These are phyloP conservation scores for Alliaria petiolata DNA, from an alignment of 345 rosid genomes.

Conservation along the genomic window DNA sequence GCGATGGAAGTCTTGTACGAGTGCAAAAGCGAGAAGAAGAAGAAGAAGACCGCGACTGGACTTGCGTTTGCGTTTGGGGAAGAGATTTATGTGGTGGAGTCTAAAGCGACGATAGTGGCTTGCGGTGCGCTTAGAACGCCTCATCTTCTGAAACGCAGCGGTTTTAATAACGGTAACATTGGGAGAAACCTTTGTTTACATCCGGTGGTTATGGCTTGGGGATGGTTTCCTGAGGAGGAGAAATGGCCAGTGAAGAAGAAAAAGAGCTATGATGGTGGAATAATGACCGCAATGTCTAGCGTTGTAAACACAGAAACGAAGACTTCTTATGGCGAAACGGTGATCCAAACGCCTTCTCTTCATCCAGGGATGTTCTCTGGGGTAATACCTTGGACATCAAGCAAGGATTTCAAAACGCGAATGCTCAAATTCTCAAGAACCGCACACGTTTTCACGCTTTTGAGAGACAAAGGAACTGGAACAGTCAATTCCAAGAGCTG, in stretches of 20 bases:
- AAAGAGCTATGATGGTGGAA: constrained; percentile 76
- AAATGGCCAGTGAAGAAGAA: constrained; percentile 47
- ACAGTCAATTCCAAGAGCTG: constrained; percentile 35
- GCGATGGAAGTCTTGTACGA: constrained; percentile 49
- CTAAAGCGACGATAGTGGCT: constrained; percentile 61
- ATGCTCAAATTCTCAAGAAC: constrained; percentile 70
- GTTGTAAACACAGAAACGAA: constrained; percentile 32
- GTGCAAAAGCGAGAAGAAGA: constrained; percentile 27
- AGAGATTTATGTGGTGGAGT: constrained; percentile 48
- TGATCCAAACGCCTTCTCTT: constrained; percentile 73
- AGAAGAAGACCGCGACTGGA: constrained; percentile 39
- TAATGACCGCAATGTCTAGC: constrained; percentile 81
- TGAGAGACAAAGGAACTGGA: constrained; percentile 72
- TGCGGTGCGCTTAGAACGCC: constrained; percentile 80
- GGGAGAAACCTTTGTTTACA: constrained; percentile 72
- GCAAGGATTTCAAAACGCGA: constrained; percentile 52
- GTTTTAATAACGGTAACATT: constrained; percentile 57
- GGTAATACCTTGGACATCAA: constrained; percentile 70
- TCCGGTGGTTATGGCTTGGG: constrained; percentile 91
- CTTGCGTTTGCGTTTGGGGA: constrained; percentile 54
- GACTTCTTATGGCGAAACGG: constrained; percentile 48
- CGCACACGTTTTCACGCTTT: constrained; percentile 59
- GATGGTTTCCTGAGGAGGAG: constrained; percentile 54
- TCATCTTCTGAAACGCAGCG: constrained; percentile 48
- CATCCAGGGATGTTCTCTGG: constrained; percentile 83